Base-by-base conservation (phyloP, 1,284 basidiomycete genomes). In the Rhodotorula sp. region DNA sequence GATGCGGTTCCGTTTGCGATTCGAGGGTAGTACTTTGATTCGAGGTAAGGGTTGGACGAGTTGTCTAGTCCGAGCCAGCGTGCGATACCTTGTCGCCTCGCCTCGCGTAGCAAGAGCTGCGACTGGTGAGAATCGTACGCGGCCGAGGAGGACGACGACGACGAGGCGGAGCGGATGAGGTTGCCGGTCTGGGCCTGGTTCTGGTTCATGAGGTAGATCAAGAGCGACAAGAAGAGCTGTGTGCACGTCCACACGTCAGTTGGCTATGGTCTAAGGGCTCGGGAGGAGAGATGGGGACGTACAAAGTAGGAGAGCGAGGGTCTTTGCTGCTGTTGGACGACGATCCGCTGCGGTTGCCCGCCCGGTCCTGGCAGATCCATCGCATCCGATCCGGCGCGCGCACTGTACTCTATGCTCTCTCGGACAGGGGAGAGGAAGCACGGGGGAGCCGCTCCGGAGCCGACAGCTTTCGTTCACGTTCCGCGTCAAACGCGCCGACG, bases 161-260 rank as follows among this genome's bases (percentile, higher is more conserved):
- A 47, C 58, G 46, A 26, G 54, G 48, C 18, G 46, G 26, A 8
- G 15, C 58, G 26, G 29, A 48, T 43, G n/a, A 51, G 26, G 47
- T 23, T 18, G 52, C 31, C 23, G 23, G 48, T n/a, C 10, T 48
- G 39, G 14, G n/a, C 5, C 23, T 59, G 57, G 34, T 67, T 69
- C 49, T 64, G 64, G 49, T 69, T 68, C 64, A 78, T 68, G 57
- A 78, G 64, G 62, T 73, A 79, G 70, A 79, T 72, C 60, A 79
- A 62, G 58, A 78, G 60, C 20, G 71, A 68, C n/a, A 77, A 51
- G 68, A 79, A 74, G 46, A 79, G 56, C 69, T 70, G 58, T 29
- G 18, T 8, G 39, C 14, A 10, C 21, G 15, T 8, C 34, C 21
- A 15, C 18, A 10, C 7, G 26, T 39, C 23, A 51, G 47, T 26